Percentiles rank a stretch among this genome's conserved stretches.
phyloP scores from a whole-genome alignment of 805 yeast species.

The Blastobotrys muscicola region DNA sequence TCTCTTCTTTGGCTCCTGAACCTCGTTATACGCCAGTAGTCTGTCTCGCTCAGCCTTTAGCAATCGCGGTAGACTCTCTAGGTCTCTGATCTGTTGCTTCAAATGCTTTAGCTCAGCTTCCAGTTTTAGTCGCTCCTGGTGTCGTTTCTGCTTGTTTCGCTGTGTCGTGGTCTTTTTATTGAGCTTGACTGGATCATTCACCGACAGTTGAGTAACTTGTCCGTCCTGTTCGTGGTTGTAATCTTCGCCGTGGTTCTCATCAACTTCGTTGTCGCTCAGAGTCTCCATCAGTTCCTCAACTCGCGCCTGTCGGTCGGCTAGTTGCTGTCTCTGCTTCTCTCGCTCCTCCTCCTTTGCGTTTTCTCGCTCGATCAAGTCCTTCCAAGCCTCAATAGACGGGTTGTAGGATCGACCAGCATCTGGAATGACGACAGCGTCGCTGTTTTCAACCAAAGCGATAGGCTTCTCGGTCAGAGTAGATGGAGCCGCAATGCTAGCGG shows the following conservation, averaged over 20 bases:
- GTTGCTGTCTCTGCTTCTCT: constrained; percentile 53
- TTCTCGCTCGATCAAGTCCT: constrained; percentile 56
- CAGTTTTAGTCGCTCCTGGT: constrained; percentile 37
- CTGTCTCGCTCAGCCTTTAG: constrained; percentile 13
- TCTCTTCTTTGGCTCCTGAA: constrained; percentile 14
- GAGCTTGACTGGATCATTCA: constrained; percentile 57
- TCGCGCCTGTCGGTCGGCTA: constrained; percentile 53
- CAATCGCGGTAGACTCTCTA: constrained; percentile 37
- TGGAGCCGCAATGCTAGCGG: constrained; percentile 23
- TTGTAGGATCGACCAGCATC: constrained; percentile 90
- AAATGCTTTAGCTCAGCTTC: constrained; percentile 49
- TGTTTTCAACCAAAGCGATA: constrained; percentile 35
- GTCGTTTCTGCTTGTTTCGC: constrained; percentile 61
- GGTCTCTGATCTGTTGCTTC: constrained; percentile 50
- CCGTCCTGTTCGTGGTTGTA: constrained; percentile 31
- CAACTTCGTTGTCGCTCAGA: constrained; percentile 16
- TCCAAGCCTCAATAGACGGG: constrained; percentile 82
- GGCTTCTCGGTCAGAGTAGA: constrained; percentile 45
- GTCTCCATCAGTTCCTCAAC: constrained; percentile 58
- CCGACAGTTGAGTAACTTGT: constrained; percentile 39
- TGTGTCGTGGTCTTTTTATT: constrained; percentile 71
- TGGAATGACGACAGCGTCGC: constrained; percentile 37
- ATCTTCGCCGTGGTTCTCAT: constrained; percentile 21
- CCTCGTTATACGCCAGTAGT: constrained; percentile 12
- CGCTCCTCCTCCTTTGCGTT: constrained; percentile 52